Base-by-base conservation (phyloP, 345 rosid genomes). In the Lepidium sativum region DNA sequence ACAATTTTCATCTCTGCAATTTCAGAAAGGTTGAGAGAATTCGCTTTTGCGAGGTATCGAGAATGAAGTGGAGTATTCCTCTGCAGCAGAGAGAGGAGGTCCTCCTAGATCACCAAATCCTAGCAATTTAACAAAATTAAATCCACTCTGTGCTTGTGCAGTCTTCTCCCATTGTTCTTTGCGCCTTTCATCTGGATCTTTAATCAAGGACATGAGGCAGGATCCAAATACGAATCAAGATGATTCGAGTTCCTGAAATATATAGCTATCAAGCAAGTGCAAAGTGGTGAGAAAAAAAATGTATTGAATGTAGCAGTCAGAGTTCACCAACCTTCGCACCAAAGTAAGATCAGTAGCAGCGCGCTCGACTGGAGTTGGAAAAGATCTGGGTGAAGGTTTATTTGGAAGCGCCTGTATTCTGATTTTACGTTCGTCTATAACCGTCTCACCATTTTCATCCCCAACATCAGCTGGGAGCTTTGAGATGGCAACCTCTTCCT, bases 381-480 rank as follows among this genome's bases (percentile, higher is more conserved):
- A 77, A 72, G 85, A 83, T 68, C 72, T 86, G 45, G 81, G 45
- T 34, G 49, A 38, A 50, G 74, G 63, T 80, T 89, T 89, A 74
- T 90, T 85, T 35, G 99, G 99, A 73, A 94, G 77, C 9, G 96
- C 84, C 78, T 83, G 82, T 83, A 94, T 94, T 82, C 97, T 82
- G 69, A 94, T 94, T 73, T 88, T 88, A 64, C 99, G 97, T 75
- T 94, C 99, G 76, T 88, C 96, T 65, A 88, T 85, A 63, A 80
- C 79, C 8, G 99, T 86, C 79, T 88, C 99, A 32, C 99, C 99
- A 79, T 94, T 94, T 67, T 94, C 99, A 81, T 94, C 99, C 72
- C 99, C 96, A 64, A 86, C 87, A 76, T 94, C 99, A 68, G 92
- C 84, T 40, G 99, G 99, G 70, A 94, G 99, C 78, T 94, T 94